Conservation (phyloP, 2,329 filamentous ascomycete species). For the Fusarium liriodendri region DNA sequence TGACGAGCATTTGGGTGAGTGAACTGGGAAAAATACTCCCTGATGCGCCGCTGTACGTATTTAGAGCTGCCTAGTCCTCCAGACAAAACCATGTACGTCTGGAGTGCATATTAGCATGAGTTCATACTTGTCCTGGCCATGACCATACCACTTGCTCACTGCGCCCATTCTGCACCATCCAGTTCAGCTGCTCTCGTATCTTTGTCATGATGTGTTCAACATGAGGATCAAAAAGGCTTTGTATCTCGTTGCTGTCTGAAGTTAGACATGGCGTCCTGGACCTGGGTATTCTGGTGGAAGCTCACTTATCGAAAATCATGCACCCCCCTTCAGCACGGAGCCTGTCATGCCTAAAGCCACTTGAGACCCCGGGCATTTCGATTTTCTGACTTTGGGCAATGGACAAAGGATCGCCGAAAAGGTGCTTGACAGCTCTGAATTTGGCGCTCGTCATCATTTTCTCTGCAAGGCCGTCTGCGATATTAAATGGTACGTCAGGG, state of each 20-base stretch:
- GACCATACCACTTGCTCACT: not conserved
- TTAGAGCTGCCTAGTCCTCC: not conserved
- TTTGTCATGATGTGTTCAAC: not conserved
- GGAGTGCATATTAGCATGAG: not conserved
- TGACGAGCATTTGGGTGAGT: not conserved
- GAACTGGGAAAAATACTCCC: not conserved
- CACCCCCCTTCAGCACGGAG: not conserved
- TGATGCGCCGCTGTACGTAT: not conserved
- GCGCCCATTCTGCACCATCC: not conserved
- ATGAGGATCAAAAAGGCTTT: not conserved
- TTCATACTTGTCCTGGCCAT: accelerated
- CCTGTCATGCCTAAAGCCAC: not conserved
- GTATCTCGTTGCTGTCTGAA: not conserved
- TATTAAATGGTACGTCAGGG: not conserved
- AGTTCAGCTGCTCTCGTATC: not conserved
- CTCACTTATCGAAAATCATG: not conserved
- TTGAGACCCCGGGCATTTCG: not conserved
- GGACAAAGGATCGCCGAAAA: not conserved
- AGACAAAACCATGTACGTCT: not conserved
- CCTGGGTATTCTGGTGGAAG: not conserved
- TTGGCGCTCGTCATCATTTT: not conserved
- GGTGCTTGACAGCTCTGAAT: not conserved
- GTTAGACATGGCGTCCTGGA: not conserved
- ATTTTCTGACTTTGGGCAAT: not conserved
- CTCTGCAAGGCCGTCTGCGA: not conserved